Conservation (phyloP, 2,329 filamentous ascomycete genomes). For the Diaporthe batatas region DNA sequence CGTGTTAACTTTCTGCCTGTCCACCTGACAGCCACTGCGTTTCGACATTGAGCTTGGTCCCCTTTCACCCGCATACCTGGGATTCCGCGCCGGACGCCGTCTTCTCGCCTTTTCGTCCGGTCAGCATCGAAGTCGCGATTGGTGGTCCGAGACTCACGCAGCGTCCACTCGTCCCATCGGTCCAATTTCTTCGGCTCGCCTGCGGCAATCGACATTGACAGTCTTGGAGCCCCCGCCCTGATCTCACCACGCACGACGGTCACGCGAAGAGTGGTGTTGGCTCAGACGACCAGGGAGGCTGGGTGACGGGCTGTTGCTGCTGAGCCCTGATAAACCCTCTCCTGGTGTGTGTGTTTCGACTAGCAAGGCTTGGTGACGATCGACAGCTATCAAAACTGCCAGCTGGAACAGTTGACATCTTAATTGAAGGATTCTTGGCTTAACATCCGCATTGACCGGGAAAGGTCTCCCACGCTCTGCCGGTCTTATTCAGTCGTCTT, state of each 20-base stretch:
- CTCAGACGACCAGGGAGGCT: not conserved
- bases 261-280: not conserved
- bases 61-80: not conserved
- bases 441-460: slow-evolving; percentile 37
- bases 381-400: slow-evolving; percentile 31
- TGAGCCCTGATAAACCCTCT: not conserved
- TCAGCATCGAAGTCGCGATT: slow-evolving; percentile 21
- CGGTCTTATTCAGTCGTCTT: slow-evolving; percentile 19
- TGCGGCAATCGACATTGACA: slow-evolving; percentile 29
- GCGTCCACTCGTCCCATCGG: slow-evolving; percentile 20
- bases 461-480: slow-evolving; percentile 14
- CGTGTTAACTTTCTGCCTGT: not conserved
- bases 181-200: slow-evolving; percentile 5
- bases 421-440: slow-evolving; percentile 38
- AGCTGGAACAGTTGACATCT: slow-evolving; percentile 16
- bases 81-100: slow-evolving; percentile 6
- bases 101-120: slow-evolving; percentile 22
- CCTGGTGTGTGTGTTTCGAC: slow-evolving; percentile 25
- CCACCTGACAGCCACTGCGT: not conserved
- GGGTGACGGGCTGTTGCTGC: not conserved
- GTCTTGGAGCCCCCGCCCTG: slow-evolving; percentile 11
- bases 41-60: slow-evolving; percentile 25
- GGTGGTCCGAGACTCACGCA: slow-evolving; percentile 18
- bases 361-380: slow-evolving; percentile 16
- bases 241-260: not conserved